Evolutionary conservation across 2,329 filamentous ascomycete genomes (phyloP), one percentile per base, ranked within the genome.

Genomic region (Neoscytalidium dimidiatum): DNA sequence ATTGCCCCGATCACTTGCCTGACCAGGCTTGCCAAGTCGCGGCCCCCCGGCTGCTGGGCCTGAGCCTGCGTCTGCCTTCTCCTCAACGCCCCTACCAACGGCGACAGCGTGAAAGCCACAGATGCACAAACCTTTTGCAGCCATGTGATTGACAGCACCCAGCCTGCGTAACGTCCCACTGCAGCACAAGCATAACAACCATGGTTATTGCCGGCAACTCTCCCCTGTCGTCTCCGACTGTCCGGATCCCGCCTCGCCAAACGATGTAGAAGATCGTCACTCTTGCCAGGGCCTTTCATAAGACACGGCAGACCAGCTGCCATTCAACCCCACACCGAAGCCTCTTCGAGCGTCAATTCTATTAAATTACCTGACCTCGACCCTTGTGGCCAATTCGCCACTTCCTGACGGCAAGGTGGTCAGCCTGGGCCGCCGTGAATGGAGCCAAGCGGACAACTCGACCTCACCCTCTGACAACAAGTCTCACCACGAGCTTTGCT

Each of bases 101-200:
- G 48, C 33, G 13, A 23, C 43, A 17, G 35, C 52, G 35, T 38
- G 23, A 29, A 23, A 44, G 53, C 53, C 53, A 60, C 56, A 23
- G 56, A 38, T 31, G 35, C 56, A 60, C 56, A 60, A 60, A 46
- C 26, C 41, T n/a, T 8, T 23, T n/a, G 6, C 23, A 19, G 56
- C 56, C 56, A 60, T 60, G 56, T 60, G 56, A 46, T 60, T 60
- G 41, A 60, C 56, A 60, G 53, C 53, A 33, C 26, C 49, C 3
- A 29, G 6, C 29, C 9, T n/a, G 56, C 19, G 41, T 11, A 60
- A 60, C 28, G 56, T 60, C n/a, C 28, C 56, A 44, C 56, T 3
- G 38, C 56, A 46, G 26, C 31, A 5, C 38, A 41, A 41, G 38
- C 38, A 41, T 41, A 41, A 14, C 5, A 41, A 13, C 38, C 38